Evolutionary conservation across 2,329 filamentous ascomycete species (phyloP).

Genomic region (Cercospora sesami): DNA sequence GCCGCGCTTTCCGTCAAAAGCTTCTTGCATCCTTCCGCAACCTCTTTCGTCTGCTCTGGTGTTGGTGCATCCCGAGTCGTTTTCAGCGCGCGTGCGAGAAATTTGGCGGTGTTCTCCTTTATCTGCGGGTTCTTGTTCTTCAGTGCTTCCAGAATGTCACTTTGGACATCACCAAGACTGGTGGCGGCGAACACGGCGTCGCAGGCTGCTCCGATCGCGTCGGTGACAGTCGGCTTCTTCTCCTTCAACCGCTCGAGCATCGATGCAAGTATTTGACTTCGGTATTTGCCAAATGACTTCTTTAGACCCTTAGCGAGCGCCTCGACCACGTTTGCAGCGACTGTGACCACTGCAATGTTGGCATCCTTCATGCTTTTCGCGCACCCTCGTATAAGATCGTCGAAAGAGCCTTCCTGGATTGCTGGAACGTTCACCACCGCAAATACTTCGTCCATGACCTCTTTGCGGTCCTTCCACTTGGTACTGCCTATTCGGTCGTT

Average conservation of each 20-base stretch:
- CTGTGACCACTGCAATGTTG: conserved; percentile 90
- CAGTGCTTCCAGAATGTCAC: conserved; percentile 81
- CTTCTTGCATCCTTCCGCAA: conserved; percentile 88
- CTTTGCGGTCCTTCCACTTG: conserved; percentile 98
- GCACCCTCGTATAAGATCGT: conserved; percentile 77
- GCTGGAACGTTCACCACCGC: conserved; percentile 76
- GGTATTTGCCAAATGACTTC: conserved; percentile 75
- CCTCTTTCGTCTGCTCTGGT: conserved; percentile 77
- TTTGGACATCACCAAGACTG: conserved; percentile 78
- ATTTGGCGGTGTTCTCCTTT: conserved; percentile 92
- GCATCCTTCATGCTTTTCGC: conserved; percentile 99
- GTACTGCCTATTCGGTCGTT: conserved; percentile 80
- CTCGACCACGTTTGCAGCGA: conserved; percentile 91
- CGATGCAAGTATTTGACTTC: conserved; percentile 75
- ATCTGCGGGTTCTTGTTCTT: conserved; percentile 97
- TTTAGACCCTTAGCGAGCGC: conserved; percentile 82
- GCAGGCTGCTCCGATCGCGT: conserved; percentile 81
- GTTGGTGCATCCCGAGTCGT: conserved; percentile 80
- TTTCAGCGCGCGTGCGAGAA: conserved; percentile 83
- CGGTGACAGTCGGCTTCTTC: conserved; percentile 86
- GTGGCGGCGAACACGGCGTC: conserved; percentile 70
- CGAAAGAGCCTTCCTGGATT: conserved; percentile 88
- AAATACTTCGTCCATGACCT: conserved; percentile 81
- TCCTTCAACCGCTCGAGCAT: conserved; percentile 97
- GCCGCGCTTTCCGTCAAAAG: conserved; percentile 86